Base-by-base conservation (phyloP, 495 filamentous ascomycete species). In the Paragyromitra xinjiangensis region DNA sequence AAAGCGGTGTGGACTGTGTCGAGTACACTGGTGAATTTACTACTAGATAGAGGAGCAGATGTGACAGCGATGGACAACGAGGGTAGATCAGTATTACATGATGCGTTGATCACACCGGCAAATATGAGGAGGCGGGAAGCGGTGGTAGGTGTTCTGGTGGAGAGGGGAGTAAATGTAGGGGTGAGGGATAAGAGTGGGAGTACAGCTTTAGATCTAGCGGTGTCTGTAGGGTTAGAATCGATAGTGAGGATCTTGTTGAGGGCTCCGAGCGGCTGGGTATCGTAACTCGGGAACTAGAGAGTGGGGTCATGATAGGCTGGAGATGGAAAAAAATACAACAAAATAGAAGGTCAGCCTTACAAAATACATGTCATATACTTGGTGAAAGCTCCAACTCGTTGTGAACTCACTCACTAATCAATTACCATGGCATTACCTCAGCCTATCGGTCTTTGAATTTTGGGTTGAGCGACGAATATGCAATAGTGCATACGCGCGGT, bases 1-100 rank as follows among this genome's bases (percentile, higher is more conserved):
- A 53, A 68, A 39, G 29, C 64, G 22, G 45, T 68, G 14, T 42
- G 45, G 48, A 22, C 19, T 11, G 7, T 64, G 39, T 64, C 62
- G 19, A 26, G 39, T 26, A 48, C 62, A 3, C 40, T 64, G 1
- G 39, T 64, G 4, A n/a, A 40, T 24, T 12, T 64, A 16, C 26
- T 64, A 39, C 19, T 64, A 14, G 62, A 64, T 45, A 44, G 62
- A 44, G 62, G 62, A 4, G 62, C 62, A 14, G 62, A 64, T 45
- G 42, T 64, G 22, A 64, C 39, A 16, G 62, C 62, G 22, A 45
- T 19, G 5, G 39, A 42, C 12, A 26, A n/a, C 3, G 62, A 64
- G 9, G 62, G 62, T 9, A 64, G 42, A 6, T 24, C 62, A 2
- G 62, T 64, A 4, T 40, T 64, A 3, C 62, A 64, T 16, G 39